phyloP scores from a whole-genome alignment of 2,329 filamentous ascomycete species.

The Pestalotiopsis sp. region DNA sequence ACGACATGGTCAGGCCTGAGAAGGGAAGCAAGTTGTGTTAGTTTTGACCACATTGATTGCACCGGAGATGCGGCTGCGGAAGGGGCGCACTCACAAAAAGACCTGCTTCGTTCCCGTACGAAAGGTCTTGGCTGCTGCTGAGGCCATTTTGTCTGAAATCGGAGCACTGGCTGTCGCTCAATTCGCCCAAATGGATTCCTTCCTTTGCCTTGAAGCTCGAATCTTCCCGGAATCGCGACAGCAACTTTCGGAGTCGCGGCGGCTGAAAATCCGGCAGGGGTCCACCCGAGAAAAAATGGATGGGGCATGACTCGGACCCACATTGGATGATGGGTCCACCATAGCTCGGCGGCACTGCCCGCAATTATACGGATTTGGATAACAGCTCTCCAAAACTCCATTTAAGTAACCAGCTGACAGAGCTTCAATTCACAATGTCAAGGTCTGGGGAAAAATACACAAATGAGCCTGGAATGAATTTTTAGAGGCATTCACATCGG shows the following conservation, averaged over 20 bases:
- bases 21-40: not conserved
- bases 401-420: not conserved
- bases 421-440: not conserved
- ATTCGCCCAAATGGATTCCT: not conserved
- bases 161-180: not conserved
- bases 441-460: not conserved
- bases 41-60: not conserved
- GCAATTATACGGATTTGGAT: not conserved
- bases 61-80: not conserved
- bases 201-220: not conserved
- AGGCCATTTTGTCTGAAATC: slow-evolving; percentile 21
- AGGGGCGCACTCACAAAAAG: slow-evolving; percentile 30
- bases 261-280: slow-evolving; percentile 11
- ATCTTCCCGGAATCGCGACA: slow-evolving; percentile 11
- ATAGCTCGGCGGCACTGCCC: not conserved
- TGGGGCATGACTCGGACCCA: not conserved
- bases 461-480: not conserved
- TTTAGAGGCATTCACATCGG: not conserved
- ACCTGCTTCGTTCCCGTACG: slow-evolving; percentile 32
- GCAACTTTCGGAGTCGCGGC: slow-evolving; percentile 15
- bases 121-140: slow-evolving; percentile 23
- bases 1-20: slow-evolving; percentile 16
- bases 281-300: not conserved
- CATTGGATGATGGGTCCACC: not conserved
- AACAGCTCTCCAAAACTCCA: not conserved